Percentiles rank a stretch among this genome's conserved stretches.
phyloP scores from a whole-genome alignment of 345 rosid genomes.

The Excoecaria agallocha region DNA sequence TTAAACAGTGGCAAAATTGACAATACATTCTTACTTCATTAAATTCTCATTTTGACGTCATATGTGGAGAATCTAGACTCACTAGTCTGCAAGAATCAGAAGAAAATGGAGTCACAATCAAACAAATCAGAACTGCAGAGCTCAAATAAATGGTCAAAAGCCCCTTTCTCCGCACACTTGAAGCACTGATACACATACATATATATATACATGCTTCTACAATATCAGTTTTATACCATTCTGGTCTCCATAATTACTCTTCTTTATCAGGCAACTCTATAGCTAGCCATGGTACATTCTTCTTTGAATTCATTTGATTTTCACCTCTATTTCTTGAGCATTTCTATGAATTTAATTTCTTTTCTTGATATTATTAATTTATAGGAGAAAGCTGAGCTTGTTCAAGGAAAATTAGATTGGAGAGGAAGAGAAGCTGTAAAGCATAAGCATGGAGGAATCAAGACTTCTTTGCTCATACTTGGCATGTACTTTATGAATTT shows the following conservation, averaged over 20 bases:
- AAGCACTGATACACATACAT: background rate
- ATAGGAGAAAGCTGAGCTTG: constrained; percentile 42
- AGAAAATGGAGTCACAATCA: background rate
- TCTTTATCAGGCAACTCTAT: background rate
- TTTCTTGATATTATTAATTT: background rate
- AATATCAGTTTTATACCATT: background rate
- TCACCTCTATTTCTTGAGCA: background rate
- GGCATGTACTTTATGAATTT: constrained; percentile 24
- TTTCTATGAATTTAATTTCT: background rate
- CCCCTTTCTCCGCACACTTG: background rate
- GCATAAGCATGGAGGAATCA: constrained; percentile 51
- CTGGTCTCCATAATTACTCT: background rate
- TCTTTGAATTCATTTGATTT: background rate
- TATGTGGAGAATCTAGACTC: background rate
- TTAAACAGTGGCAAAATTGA: background rate
- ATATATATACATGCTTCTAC: background rate
- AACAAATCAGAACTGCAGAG: background rate
- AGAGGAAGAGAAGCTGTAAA: constrained; percentile 50
- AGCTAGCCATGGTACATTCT: constrained; percentile 11
- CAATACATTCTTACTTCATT: background rate
- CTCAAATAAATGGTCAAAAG: background rate
- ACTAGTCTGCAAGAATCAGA: background rate
- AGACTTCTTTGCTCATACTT: constrained; percentile 35
- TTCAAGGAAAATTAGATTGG: constrained; percentile 58
- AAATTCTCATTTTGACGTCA: background rate